These are phyloP conservation scores for Aspergillus asperescens DNA, from an alignment of 495 filamentous ascomycete species.

Conservation along the genomic window DNA sequence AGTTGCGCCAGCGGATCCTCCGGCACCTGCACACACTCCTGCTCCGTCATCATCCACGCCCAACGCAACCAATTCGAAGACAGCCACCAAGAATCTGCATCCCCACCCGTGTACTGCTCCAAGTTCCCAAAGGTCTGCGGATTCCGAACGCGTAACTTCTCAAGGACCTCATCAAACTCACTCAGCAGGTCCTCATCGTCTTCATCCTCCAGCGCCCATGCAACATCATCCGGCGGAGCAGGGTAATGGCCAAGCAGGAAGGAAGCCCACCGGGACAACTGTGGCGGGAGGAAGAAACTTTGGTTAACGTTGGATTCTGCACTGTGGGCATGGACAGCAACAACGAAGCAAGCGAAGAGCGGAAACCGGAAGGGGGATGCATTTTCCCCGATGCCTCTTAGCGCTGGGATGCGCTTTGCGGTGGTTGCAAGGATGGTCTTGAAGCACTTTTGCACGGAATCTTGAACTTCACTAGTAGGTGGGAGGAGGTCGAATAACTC, in stretches of 20 bases:
- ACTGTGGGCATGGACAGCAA: conserved; percentile 12
- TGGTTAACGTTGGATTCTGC: conserved; percentile 1
- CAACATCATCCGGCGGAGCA: conserved; percentile 23
- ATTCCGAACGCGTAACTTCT: conserved; percentile 10
- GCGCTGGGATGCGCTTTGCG: conserved; percentile 18
- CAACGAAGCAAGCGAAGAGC: conserved; percentile 25
- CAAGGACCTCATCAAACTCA: conserved; percentile 23
- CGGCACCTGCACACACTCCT: conserved; percentile 37
- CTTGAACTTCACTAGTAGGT: conserved; percentile 22
- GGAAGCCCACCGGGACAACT: conserved; percentile 32
- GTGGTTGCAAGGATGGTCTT: conserved; percentile 18
- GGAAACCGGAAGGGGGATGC: conserved; percentile 25
- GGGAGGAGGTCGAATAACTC: conserved; percentile 34
- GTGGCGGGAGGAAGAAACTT: conserved; percentile 23
- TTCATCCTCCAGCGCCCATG: conserved; percentile 28
- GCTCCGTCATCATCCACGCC: conserved; percentile 36
- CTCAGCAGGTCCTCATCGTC: conserved; percentile 25
- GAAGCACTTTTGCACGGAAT: conserved; percentile 23
- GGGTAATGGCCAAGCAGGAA: conserved; percentile 38
- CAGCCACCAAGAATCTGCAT: conserved; percentile 33
- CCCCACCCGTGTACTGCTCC: conserved; percentile 15
- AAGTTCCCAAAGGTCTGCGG: conserved; percentile 10
- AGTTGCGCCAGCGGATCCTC: conserved; percentile 35
- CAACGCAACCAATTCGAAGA: conserved; percentile 40
- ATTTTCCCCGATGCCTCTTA: conserved; percentile 13